phyloP scores from a whole-genome alignment of 257 asterid genomes.

The Solanum dulcamara region DNA sequence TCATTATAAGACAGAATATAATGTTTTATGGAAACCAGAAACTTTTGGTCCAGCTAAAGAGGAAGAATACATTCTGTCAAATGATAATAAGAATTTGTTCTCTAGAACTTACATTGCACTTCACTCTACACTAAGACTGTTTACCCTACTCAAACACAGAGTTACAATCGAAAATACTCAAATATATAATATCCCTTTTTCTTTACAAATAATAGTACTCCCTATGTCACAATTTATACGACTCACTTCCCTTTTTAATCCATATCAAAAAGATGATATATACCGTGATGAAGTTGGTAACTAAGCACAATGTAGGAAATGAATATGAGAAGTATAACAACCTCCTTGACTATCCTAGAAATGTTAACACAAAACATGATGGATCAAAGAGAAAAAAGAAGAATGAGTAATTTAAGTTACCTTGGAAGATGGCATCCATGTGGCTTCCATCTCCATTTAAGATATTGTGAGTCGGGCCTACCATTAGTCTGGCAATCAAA shows the following conservation, averaged over 20 bases:
- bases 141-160: not conserved
- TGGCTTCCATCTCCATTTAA: constrained; percentile 92
- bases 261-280: too few relatives aligned
- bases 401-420: constrained; percentile 5
- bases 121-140: not conserved
- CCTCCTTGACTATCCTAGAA: not conserved
- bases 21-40: not conserved
- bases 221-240: too few relatives aligned
- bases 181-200: not conserved
- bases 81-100: not conserved
- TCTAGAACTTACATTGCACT: not conserved
- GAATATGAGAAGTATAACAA: not conserved
- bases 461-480: constrained; percentile 67
- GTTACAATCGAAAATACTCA: not conserved
- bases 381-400: not conserved
- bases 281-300: not conserved
- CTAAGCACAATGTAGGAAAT: not conserved
- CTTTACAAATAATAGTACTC: not conserved
- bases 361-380: not conserved
- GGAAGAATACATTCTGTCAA: not conserved
- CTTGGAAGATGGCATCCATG: constrained; percentile 85
- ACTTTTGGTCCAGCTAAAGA: not conserved
- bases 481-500: constrained; percentile 83
- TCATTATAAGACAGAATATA: not conserved
- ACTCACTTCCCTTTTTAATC: too few relatives aligned